Conservation (phyloP, 2,329 filamentous ascomycete genomes). For the Mycogone perniciosa region DNA sequence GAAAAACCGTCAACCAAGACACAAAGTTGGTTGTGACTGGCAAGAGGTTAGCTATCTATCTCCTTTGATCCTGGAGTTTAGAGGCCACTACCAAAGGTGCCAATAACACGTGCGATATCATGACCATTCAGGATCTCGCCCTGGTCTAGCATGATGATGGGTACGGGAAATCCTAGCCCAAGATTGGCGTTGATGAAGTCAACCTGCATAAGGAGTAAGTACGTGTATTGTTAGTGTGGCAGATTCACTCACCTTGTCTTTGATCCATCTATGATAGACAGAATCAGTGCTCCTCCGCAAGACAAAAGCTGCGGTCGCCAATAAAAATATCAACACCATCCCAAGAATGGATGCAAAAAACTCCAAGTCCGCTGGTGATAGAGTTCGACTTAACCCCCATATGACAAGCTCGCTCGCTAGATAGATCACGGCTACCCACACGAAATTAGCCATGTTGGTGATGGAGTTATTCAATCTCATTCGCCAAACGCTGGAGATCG, state of each 20-base stretch:
- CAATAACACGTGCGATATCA: constrained; percentile 37
- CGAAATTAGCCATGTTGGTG: constrained; percentile 18
- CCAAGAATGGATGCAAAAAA: constrained; percentile 44
- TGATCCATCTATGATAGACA: constrained; percentile 27
- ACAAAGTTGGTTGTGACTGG: constrained; percentile 11
- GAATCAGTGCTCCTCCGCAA: constrained; percentile 17
- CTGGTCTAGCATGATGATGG: constrained; percentile 41
- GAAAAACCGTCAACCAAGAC: constrained; percentile 28
- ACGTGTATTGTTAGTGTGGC: background rate
- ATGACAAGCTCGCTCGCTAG: constrained; percentile 40
- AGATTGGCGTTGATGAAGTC: constrained; percentile 46
- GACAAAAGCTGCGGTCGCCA: constrained; percentile 25
- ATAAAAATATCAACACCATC: constrained; percentile 36
- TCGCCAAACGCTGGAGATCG: constrained; percentile 12
- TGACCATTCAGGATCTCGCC: constrained; percentile 24
- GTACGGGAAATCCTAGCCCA: constrained; percentile 45
- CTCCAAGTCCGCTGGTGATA: constrained; percentile 28
- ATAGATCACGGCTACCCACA: constrained; percentile 32
- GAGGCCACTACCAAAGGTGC: constrained; percentile 36
- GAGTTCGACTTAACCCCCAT: constrained; percentile 34
- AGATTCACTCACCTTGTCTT: constrained; percentile 25
- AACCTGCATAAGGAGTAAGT: constrained; percentile 27
- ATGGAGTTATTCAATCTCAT: constrained; percentile 9
- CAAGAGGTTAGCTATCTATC: constrained; percentile 11
- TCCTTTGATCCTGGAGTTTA: background rate